Conservation (phyloP, 2,329 filamentous ascomycete genomes). For the Orbilia brochopaga region DNA sequence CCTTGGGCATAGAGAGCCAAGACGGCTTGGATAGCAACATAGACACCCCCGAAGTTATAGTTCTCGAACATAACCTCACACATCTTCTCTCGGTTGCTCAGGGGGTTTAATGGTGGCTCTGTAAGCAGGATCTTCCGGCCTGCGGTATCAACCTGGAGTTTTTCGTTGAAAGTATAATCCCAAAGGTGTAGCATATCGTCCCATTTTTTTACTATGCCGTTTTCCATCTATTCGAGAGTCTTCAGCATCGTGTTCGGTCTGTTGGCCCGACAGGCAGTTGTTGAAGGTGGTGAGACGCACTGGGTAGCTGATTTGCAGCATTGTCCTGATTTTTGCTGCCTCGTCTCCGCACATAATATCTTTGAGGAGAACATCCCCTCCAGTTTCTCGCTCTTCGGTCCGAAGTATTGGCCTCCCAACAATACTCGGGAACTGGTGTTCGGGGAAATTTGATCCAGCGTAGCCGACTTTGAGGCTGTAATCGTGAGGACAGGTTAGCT, state of each 20-base stretch:
- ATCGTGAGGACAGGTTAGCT: slow-evolving; percentile 11
- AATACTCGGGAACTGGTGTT: slow-evolving; percentile 97
- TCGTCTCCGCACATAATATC: slow-evolving; percentile 99
- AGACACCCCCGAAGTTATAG: slow-evolving; percentile 94
- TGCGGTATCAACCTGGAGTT: slow-evolving; percentile 87
- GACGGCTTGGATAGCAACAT: slow-evolving; percentile 97
- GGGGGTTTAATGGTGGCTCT: slow-evolving; percentile 95
- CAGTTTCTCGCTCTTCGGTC: slow-evolving; percentile 74
- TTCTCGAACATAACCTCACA: slow-evolving; percentile 99
- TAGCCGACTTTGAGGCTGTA: slow-evolving; percentile 90
- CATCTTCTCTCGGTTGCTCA: slow-evolving; percentile 97
- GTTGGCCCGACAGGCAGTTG: slow-evolving; percentile 17
- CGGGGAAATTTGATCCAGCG: slow-evolving; percentile 98
- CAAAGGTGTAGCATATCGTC: slow-evolving; percentile 99
- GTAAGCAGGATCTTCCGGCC: slow-evolving; percentile 97
- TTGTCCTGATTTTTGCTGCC: slow-evolving; percentile 89
- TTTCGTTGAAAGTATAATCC: slow-evolving; percentile 98
- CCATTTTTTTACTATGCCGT: slow-evolving; percentile 99
- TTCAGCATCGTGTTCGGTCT: background rate
- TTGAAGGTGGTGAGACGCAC: slow-evolving; percentile 60
- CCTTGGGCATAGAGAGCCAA: slow-evolving; percentile 95
- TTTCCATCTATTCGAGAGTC: slow-evolving; percentile 76
- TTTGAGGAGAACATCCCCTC: slow-evolving; percentile 67
- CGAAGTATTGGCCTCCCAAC: slow-evolving; percentile 96
- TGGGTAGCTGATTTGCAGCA: slow-evolving; percentile 98